These are phyloP conservation scores for Pseudocercospora fijiensis DNA, from an alignment of 2,329 filamentous ascomycete species.

Conservation along the genomic window DNA sequence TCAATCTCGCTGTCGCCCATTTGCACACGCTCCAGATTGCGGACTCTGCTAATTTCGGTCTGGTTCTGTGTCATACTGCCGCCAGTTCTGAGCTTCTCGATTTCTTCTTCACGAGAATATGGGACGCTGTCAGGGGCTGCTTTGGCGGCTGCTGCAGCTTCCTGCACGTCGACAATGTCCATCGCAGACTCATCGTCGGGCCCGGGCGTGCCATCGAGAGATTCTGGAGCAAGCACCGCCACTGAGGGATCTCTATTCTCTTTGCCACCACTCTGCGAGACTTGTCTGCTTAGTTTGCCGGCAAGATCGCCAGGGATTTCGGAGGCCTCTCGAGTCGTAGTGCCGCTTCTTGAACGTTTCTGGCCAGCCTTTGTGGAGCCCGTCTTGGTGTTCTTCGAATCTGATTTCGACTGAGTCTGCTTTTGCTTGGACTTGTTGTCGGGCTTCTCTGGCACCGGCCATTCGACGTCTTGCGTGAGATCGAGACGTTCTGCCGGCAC, in stretches of 20 bases:
- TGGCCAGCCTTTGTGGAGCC: slow-evolving; percentile 35
- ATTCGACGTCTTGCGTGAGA: slow-evolving; percentile 87
- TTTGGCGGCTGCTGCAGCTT: slow-evolving; percentile 55
- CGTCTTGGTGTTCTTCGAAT: slow-evolving; percentile 44
- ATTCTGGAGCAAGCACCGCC: slow-evolving; percentile 46
- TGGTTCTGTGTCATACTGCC: slow-evolving; percentile 99
- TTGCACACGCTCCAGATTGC: slow-evolving; percentile 90
- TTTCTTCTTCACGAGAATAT: slow-evolving; percentile 84
- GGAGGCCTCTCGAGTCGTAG: slow-evolving; percentile 44
- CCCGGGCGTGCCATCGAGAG: slow-evolving; percentile 50
- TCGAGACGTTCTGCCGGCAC: slow-evolving; percentile 79
- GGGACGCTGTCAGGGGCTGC: slow-evolving; percentile 48
- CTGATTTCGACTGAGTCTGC: slow-evolving; percentile 40
- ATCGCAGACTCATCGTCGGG: slow-evolving; percentile 54
- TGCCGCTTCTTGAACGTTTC: slow-evolving; percentile 48
- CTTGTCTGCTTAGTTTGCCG: slow-evolving; percentile 50
- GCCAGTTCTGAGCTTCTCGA: slow-evolving; percentile 89
- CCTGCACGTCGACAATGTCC: slow-evolving; percentile 54
- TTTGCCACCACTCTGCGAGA: slow-evolving; percentile 60
- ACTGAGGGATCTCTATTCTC: slow-evolving; percentile 56
- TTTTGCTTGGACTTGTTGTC: slow-evolving; percentile 84
- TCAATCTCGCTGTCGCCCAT: slow-evolving; percentile 91
- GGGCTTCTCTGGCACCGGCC: slow-evolving; percentile 86
- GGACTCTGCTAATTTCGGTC: slow-evolving; percentile 90
- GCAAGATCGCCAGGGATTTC: slow-evolving; percentile 50